phyloP scores from a whole-genome alignment of 2,329 filamentous ascomycete species.

The Pseudocercospora fijiensis region DNA sequence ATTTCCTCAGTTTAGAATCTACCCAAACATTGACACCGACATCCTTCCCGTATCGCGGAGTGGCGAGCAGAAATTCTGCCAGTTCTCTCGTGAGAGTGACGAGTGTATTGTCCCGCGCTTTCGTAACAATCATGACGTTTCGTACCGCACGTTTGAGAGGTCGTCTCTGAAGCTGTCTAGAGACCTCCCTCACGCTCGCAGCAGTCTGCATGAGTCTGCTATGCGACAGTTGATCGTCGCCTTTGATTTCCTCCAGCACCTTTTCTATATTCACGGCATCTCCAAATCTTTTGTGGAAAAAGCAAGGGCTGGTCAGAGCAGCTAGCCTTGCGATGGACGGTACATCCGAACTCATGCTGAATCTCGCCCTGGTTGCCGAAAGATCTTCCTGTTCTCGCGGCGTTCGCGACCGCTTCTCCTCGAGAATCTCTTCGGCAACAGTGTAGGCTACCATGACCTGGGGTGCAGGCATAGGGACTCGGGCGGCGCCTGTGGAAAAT shows the following conservation, averaged over 20 bases:
- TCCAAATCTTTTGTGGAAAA: slow-evolving; percentile 96
- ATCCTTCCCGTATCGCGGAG: slow-evolving; percentile 83
- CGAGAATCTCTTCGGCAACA: slow-evolving; percentile 31
- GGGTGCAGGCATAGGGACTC: slow-evolving; percentile 36
- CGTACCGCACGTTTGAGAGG: slow-evolving; percentile 89
- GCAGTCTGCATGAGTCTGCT: slow-evolving; percentile 93
- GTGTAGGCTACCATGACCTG: slow-evolving; percentile 35
- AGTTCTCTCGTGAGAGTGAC: slow-evolving; percentile 87
- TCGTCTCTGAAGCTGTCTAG: slow-evolving; percentile 86
- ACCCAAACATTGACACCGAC: slow-evolving; percentile 96
- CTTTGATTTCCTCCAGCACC: slow-evolving; percentile 90
- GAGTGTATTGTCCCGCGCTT: slow-evolving; percentile 90
- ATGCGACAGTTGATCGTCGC: slow-evolving; percentile 85
- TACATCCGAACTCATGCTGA: slow-evolving; percentile 32
- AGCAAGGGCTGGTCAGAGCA: slow-evolving; percentile 86
- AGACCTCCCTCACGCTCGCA: slow-evolving; percentile 90
- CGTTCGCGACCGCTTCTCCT: slow-evolving; percentile 30
- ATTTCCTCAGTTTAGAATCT: slow-evolving; percentile 87
- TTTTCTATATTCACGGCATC: slow-evolving; percentile 93
- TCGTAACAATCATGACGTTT: slow-evolving; percentile 98
- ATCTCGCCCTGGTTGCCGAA: slow-evolving; percentile 29
- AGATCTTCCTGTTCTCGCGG: slow-evolving; percentile 33
- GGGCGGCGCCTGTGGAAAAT: slow-evolving; percentile 37
- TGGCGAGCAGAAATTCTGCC: slow-evolving; percentile 80
- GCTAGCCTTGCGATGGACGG: slow-evolving; percentile 52